Base-by-base conservation (phyloP, 1,284 basidiomycete genomes). In the Dichomitus squalens region DNA sequence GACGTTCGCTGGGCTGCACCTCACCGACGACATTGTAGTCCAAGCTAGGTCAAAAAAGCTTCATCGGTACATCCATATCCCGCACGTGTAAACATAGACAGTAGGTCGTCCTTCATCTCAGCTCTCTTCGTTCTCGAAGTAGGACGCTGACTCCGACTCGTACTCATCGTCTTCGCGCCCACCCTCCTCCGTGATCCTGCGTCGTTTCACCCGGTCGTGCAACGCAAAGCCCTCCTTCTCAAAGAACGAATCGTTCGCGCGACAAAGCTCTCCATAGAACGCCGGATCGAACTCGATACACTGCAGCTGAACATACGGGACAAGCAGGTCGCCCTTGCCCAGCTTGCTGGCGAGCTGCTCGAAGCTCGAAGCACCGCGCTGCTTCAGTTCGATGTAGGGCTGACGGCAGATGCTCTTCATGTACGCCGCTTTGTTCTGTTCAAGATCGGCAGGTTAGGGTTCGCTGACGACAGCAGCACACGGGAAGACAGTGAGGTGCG, bases 301-400 rank as follows among this genome's bases (percentile, higher is more conserved):
- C 52, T 73, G 67, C 41, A 82, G 66, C 27, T 69, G 71, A 36
- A 82, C 76, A 61, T 79, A 82, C 11, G 79, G 79, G 14, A 78
- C 74, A 3, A 53, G 62, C n/a, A 76, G 67, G 35, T 69, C 59
- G 11, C 79, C 80, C 11, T 55, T 52, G 41, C 77, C 71, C 64
- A 80, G 81, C 18, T 73, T 72, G 7, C 63, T 64, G 11, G 63
- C 55, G 25, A 78, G 74, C 49, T 76, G 69, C 16, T 44, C 25
- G 12, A 29, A 7, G 41, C 25, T 44, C 6, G 25, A 44, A 11
- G 68, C 63, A 18, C 61, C 68, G 62, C 76, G 76, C 21, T 71
- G 66, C 44, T 69, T 73, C 9, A 73, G 75, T 4, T 12, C 31
- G n/a, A n/a, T n/a, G 39, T 23, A 18, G 51, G 59, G 38, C 44